These are phyloP conservation scores for Solanum phureja DNA, from an alignment of 257 asterid species.

Conservation along the genomic window DNA sequence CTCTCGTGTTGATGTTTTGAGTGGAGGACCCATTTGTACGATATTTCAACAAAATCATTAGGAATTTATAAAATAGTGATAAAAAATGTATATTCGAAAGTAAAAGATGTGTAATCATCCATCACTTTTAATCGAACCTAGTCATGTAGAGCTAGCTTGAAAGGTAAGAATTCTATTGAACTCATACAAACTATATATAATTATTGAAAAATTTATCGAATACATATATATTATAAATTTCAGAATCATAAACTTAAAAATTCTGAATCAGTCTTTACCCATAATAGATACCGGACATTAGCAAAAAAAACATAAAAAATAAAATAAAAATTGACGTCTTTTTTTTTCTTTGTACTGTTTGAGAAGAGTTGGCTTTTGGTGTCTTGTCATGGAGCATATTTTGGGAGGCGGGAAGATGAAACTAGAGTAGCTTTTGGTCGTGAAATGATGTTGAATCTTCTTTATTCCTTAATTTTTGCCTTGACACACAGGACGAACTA, in stretches of 20 bases:
- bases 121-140: neutral
- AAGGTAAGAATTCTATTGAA: neutral
- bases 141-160: neutral
- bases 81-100: neutral
- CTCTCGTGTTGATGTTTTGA: neutral
- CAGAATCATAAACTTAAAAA: neutral
- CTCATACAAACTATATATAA: neutral
- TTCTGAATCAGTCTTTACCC: neutral
- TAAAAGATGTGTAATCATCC: neutral
- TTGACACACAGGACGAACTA: neutral
- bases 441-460: slow-evolving; percentile 1
- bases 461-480: neutral
- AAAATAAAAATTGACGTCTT: neutral
- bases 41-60: neutral
- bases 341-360: neutral
- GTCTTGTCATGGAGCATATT: neutral
- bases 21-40: neutral
- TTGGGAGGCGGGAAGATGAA: neutral
- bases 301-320: neutral
- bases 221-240: neutral
- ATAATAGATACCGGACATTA: neutral
- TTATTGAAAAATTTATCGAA: too few relatives aligned
- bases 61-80: neutral
- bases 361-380: neutral
- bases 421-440: neutral